Evolutionary conservation across 2,329 filamentous ascomycete genomes (phyloP), one percentile per base, ranked within the genome.

Genomic region (Mycosphaerella sp.): DNA sequence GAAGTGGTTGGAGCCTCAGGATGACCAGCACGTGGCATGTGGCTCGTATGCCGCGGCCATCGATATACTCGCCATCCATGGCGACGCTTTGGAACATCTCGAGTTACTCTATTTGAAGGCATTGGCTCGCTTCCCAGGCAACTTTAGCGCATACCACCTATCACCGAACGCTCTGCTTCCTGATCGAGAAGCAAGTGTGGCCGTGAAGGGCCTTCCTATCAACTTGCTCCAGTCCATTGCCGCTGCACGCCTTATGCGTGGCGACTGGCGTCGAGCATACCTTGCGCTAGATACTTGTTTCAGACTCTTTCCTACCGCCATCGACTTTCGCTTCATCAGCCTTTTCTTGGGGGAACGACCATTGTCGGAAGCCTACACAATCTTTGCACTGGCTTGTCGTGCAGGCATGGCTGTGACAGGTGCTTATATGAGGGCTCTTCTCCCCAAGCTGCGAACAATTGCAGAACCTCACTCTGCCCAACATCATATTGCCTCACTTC

Each of bases 21-120:
- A 71, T 41, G 69, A 74, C 14, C 60, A 64, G 4, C 68, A 69
- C 44, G 66, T 75, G 8, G 69, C 71, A 45, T 60, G 66, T 13
- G 62, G 66, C 4, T 71, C 74, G 0, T 78, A 78, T 53, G 75
- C 75, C 5, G 70, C 70, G 6, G 75, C 73, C 1, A 75, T 79
- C 27, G 74, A 78, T 55, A 61, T 76, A 36, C 62, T 76, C 45
- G 71, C 74, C 9, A 68, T 69, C 12, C 66, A 71, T 44, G 69
- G 71, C 10, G 62, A 63, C 44, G 57, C 59, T 3, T 64, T 78
- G 0, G 54, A 63, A 9, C 68, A 72, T 4, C 62, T 78, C 14
- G 76, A 79, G 54, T 57, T 61, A 1, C 52, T 79, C 12, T 79
- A 75, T 56, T 49, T 61, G 4, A 58, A 72, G 25, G 75, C 70